Percentiles rank a stretch among this genome's conserved stretches.
Conservation (phyloP, 495 filamentous ascomycete species). For the Penicillium paxilli region DNA sequence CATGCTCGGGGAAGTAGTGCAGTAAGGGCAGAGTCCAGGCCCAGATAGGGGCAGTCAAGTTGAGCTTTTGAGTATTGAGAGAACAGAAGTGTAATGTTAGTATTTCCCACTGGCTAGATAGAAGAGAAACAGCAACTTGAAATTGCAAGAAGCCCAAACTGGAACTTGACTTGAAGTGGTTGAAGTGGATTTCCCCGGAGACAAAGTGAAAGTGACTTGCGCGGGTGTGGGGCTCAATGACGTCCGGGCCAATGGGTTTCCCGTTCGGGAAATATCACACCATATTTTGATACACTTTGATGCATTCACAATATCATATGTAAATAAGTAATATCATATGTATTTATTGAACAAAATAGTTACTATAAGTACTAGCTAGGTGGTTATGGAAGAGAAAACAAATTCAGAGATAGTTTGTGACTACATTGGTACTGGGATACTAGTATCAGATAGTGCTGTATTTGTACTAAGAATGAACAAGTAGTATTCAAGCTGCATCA, state of each 20-base stretch:
- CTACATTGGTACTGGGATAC: no score
- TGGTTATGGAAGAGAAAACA: no score
- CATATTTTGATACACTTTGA: no score
- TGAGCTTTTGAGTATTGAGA: background rate
- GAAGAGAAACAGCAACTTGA: no score
- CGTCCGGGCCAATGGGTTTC: background rate
- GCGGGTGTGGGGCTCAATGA: background rate
- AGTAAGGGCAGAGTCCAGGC: background rate
- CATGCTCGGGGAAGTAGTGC: slow-evolving; percentile 24
- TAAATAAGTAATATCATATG: no score
- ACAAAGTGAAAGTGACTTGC: background rate
- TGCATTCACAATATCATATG: no score
- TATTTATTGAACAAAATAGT: no score
- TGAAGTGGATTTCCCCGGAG: background rate
- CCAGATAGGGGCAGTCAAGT: background rate
- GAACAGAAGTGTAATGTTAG: background rate
- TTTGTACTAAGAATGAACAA: no score
- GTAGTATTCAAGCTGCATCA: no score
- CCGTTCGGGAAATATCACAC: background rate
- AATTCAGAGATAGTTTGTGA: no score
- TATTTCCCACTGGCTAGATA: background rate
- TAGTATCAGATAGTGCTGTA: no score
- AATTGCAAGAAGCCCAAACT: background rate
- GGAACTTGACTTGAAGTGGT: background rate
- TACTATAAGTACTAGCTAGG: no score